Evolutionary conservation across 768 basidiomycete species (phyloP).

Genomic region (Melanogaster broomeanus): DNA sequence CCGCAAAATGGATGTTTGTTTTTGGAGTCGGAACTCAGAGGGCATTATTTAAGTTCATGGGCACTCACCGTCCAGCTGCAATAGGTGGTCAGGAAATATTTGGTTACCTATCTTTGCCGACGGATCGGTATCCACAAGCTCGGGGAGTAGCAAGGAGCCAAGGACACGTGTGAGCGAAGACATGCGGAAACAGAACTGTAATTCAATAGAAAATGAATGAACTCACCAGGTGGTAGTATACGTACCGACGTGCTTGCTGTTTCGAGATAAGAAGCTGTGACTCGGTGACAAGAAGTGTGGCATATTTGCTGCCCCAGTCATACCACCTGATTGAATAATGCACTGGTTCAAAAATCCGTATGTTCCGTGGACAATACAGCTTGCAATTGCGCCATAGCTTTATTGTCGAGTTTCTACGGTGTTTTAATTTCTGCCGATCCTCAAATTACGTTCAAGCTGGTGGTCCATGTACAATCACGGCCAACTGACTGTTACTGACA

Average conservation of each 20-base stretch:
- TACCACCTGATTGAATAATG: neutral
- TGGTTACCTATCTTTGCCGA: neutral
- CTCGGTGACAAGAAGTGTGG: conserved; percentile 11
- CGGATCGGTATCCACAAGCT: neutral
- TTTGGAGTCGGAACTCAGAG: too few species aligned
- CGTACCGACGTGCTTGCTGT: conserved; percentile 8
- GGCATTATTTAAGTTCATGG: too few species aligned
- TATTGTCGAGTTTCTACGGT: too few species aligned
- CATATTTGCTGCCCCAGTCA: neutral
- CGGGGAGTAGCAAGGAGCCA: conserved; percentile 1
- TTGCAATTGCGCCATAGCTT: too few species aligned
- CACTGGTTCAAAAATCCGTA: neutral
- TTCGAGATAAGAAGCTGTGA: conserved; percentile 21
- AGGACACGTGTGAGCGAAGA: conserved; percentile 18
- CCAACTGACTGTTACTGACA: too few species aligned
- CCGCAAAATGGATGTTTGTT: too few species aligned
- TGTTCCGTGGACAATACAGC: neutral
- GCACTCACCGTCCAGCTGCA: neutral
- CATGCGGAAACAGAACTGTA: conserved; percentile 26
- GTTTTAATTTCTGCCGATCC: too few species aligned
- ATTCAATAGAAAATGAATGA: conserved; percentile 15
- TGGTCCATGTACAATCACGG: too few species aligned
- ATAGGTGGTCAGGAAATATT: neutral
- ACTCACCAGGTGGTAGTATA: neutral
- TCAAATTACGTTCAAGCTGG: too few species aligned